These are phyloP conservation scores for Pichia nanzhaoensis DNA, from an alignment of 805 yeast species.

Conservation along the genomic window DNA sequence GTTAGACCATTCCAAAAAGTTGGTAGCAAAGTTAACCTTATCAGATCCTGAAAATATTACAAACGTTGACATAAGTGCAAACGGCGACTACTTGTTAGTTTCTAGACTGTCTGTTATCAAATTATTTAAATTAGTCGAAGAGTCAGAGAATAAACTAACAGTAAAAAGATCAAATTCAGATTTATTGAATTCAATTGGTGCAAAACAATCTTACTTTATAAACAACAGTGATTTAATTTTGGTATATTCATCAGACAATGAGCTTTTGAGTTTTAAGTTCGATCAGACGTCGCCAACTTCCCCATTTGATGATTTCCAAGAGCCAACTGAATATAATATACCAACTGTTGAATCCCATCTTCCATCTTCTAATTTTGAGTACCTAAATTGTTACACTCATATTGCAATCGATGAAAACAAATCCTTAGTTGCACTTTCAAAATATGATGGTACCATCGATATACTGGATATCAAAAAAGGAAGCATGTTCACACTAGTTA, in stretches of 20 bases:
- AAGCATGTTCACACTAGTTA: constrained; percentile 38
- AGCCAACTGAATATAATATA: constrained; percentile 28
- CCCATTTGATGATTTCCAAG: constrained; percentile 37
- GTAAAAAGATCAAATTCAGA: constrained; percentile 49
- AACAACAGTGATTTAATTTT: constrained; percentile 33
- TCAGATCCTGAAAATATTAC: constrained; percentile 78
- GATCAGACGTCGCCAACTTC: constrained; percentile 31
- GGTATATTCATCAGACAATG: constrained; percentile 56
- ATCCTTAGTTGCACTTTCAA: constrained; percentile 46
- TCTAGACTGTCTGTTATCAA: constrained; percentile 63
- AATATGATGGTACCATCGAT: constrained; percentile 64
- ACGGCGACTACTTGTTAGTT: constrained; percentile 63
- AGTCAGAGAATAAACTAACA: constrained; percentile 31
- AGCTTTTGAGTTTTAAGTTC: constrained; percentile 31
- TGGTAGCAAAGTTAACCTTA: constrained; percentile 59
- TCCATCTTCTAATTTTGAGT: constrained; percentile 15
- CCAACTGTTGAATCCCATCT: constrained; percentile 10
- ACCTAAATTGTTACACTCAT: constrained; percentile 45
- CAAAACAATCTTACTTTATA: constrained; percentile 45
- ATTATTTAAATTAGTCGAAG: constrained; percentile 55
- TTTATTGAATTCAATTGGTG: constrained; percentile 40
- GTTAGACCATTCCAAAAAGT: constrained; percentile 36
- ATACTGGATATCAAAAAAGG: constrained; percentile 31
- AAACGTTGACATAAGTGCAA: constrained; percentile 55
- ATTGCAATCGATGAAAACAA: constrained; percentile 43